Base-by-base conservation (phyloP, 805 yeast species). In the Wickerhamomyces subpelliculosus region DNA sequence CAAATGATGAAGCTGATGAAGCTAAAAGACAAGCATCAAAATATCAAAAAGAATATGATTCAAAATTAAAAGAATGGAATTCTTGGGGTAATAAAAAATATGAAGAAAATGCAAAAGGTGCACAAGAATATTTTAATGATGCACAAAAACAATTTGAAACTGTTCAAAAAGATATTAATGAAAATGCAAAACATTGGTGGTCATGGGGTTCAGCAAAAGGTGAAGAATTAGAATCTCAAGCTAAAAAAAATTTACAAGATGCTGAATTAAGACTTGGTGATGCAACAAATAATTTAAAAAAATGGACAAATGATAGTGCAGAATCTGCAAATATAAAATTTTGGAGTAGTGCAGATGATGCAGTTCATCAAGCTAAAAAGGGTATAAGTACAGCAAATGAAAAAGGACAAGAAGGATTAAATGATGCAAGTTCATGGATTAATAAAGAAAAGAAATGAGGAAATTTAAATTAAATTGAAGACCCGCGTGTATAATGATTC, bases 181-280 rank as follows among this genome's bases (percentile, higher is more conserved):
- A 58, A 7, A 49, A 57, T 17, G 49, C 61, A 28, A 48, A 50
- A 18, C 54, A 58, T 17, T 65, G 73, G 71, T 60, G 58, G 43
- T 41, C 52, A 8, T 65, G 67, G 62, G 66, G 70, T 16, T 51
- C 58, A 32, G 48, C 57, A 22, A 59, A 65, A 53, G 54, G 61
- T 33, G 54, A 59, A 35, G 66, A 65, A 28, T 49, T 64, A 14
- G 52, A 56, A 23, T 45, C 38, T 3, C 49, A 54, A 20, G 62
- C 66, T 22, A 55, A 57, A 46, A 46, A 45, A 27, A 46, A 59
- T 27, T 56, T 56, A 29, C 58, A 58, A 16, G 58, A 48, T 1
- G 55, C 58, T 1, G 45, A 52, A 38, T 20, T 21, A 11, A 46
- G 53, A 34, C 20, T 48, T 12, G 34, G 42, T 4, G 39, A 48